These are phyloP conservation scores for Marasmius oreades DNA, from an alignment of 1,284 basidiomycete species.

Conservation along the genomic window DNA sequence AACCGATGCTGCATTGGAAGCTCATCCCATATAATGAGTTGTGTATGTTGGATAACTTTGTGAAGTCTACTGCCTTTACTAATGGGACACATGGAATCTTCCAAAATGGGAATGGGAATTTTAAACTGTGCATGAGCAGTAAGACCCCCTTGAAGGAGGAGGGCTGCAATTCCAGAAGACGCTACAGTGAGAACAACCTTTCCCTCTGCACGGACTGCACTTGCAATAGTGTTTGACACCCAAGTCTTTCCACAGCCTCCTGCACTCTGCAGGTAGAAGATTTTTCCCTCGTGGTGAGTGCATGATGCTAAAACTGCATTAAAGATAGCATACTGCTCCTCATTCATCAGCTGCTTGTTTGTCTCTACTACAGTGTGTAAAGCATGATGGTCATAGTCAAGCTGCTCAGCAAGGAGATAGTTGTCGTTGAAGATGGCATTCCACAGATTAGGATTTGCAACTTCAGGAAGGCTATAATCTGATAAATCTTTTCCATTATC, in stretches of 20 bases:
- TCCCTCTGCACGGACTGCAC: conserved; percentile 22
- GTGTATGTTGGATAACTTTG: conserved; percentile 24
- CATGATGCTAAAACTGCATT: too few species aligned
- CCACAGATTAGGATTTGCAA: too few species aligned
- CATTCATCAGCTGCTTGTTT: too few species aligned
- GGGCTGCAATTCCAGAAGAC: conserved; percentile 42
- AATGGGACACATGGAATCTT: conserved; percentile 32
- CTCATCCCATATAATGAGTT: conserved; percentile 39
- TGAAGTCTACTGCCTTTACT: conserved; percentile 22
- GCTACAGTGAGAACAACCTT: conserved; percentile 40
- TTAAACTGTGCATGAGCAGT: conserved; percentile 43
- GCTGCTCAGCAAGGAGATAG: too few species aligned
- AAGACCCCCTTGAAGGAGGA: conserved; percentile 35
- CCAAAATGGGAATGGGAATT: conserved; percentile 35
- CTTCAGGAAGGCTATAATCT: too few species aligned
- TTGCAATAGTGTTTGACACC: conserved; percentile 37
- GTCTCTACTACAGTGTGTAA: too few species aligned
- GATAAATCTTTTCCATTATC: too few species aligned
- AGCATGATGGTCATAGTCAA: too few species aligned
- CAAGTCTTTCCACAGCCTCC: conserved; percentile 51
- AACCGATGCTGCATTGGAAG: conserved; percentile 30
- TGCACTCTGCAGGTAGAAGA: conserved; percentile 43
- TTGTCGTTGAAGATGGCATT: too few species aligned
- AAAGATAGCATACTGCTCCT: too few species aligned
- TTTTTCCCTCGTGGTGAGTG: conserved; percentile 14